Evolutionary conservation across 176 grass and related monocot species (phyloP).

Genomic region (bread wheat (Triticum aestivum)): IWGSC_CS_RefSeq_v2.1 NC_057803.1:37774422-37774921

Average conservation of each 20-base stretch:
- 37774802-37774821: no score
- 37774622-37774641: conserved; percentile 25
- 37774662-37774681: conserved; percentile 18
- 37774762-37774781: no score
- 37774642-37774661: not conserved
- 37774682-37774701: conserved; percentile 1
- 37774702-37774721: not conserved
- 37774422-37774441: conserved; percentile 82
- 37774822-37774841: no score
- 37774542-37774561: conserved; percentile 83
- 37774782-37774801: no score
- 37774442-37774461: conserved; percentile 83
- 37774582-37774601: conserved; percentile 27
- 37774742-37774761: no score
- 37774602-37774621: conserved; percentile 1
- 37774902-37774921: not conserved
- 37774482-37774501: conserved; percentile 91
- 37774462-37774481: conserved; percentile 78
- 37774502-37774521: conserved; percentile 71
- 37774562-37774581: conserved; percentile 78
- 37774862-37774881: no score
- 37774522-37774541: conserved; percentile 64
- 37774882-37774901: not conserved
- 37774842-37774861: no score
- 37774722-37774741: no score